Percentiles rank a stretch among this genome's conserved stretches.
Conservation (phyloP, 2,329 filamentous ascomycete species). For the Simplicillium aogashimaense region DNA sequence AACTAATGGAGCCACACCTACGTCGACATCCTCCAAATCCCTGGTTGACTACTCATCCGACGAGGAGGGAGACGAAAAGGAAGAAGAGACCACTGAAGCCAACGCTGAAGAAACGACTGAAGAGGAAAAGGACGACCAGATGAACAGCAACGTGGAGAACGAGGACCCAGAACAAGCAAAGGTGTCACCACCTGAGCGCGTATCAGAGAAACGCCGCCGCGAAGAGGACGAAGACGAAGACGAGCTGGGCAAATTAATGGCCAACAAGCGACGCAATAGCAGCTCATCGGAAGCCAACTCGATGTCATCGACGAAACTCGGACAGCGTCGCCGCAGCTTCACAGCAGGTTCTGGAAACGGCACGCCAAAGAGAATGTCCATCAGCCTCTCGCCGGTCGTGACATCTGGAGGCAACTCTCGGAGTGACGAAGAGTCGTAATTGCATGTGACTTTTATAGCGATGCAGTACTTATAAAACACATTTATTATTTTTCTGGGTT, state of each 20-base stretch:
- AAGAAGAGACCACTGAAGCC: slow-evolving; percentile 3
- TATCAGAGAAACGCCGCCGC: slow-evolving; percentile 81
- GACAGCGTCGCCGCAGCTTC: slow-evolving; percentile 29
- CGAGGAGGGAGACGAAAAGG: slow-evolving; percentile 52
- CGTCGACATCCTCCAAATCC: slow-evolving; percentile 53
- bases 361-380: slow-evolving; percentile 45
- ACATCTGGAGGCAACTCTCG: slow-evolving; percentile 27
- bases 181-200: slow-evolving; percentile 57
- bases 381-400: slow-evolving; percentile 40
- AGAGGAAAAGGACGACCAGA: slow-evolving; percentile 6
- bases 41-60: slow-evolving; percentile 91
- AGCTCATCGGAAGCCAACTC: slow-evolving; percentile 36
- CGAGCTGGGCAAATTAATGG: slow-evolving; percentile 73
- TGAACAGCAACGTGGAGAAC: slow-evolving; percentile 13
- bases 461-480: neutral
- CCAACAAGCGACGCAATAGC: slow-evolving; percentile 52
- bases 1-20: slow-evolving; percentile 42
- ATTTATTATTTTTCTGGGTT: neutral
- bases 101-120: slow-evolving; percentile 14
- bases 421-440: slow-evolving; percentile 29
- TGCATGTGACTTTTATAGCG: slow-evolving; percentile 3
- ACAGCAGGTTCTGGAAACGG: slow-evolving; percentile 27
- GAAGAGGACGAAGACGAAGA: slow-evolving; percentile 90
- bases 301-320: slow-evolving; percentile 18
- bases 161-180: slow-evolving; percentile 21